A percentile compares a stretch with the other conserved stretches of the same genome.
phyloP scores from a whole-genome alignment of 1,284 basidiomycete genomes.

The Rhodotorula sp. region DNA sequence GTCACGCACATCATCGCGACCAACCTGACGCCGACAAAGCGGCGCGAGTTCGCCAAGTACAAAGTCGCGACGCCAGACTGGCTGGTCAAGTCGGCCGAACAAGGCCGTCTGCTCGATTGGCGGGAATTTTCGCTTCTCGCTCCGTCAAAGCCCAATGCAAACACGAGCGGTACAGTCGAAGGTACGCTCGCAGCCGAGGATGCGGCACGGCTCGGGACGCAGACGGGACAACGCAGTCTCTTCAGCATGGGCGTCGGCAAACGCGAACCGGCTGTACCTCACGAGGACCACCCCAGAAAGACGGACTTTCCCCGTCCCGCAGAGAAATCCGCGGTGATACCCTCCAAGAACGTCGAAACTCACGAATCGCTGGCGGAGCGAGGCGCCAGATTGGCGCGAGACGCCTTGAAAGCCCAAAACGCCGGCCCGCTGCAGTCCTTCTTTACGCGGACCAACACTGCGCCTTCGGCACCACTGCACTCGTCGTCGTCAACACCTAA shows the following conservation, averaged over 20 bases:
- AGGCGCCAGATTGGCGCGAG: conserved; percentile 25
- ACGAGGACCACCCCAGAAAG: neutral
- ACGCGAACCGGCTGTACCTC: neutral
- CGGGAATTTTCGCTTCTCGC: conserved; percentile 52
- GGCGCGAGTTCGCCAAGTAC: conserved; percentile 80
- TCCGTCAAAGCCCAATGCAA: neutral
- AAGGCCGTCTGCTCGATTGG: conserved; percentile 73
- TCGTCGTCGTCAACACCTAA: neutral
- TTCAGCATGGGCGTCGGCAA: conserved; percentile 22
- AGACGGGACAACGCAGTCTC: conserved; percentile 28
- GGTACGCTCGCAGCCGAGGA: conserved; percentile 4
- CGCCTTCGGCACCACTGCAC: neutral
- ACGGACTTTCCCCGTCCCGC: neutral
- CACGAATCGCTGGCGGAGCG: conserved; percentile 30
- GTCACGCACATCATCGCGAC: conserved; percentile 88
- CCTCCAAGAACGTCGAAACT: conserved; percentile 17
- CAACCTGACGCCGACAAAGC: conserved; percentile 82
- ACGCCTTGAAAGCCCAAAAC: conserved; percentile 12
- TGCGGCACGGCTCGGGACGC: conserved; percentile 16
- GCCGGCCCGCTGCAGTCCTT: neutral
- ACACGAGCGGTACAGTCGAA: conserved; percentile 1
- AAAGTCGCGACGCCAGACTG: conserved; percentile 84
- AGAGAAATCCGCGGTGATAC: neutral
- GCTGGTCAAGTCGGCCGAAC: conserved; percentile 71
- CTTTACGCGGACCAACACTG: neutral